Evolutionary conservation across 2,329 filamentous ascomycete genomes (phyloP).

Genomic region (Trichoderma hamatum): DNA sequence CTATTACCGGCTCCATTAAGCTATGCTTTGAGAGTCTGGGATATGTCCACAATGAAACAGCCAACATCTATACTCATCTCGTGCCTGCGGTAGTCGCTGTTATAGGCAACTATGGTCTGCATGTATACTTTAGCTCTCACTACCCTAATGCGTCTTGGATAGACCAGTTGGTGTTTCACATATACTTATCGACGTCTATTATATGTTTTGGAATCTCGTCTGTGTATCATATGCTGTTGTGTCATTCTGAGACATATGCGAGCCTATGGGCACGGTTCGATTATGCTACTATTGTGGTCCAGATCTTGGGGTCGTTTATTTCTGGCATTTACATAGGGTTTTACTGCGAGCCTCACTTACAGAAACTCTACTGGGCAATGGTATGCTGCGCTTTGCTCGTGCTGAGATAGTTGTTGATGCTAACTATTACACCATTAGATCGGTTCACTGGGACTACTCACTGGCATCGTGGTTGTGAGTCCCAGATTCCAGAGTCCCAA

Average conservation of each 20-base stretch:
- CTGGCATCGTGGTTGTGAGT: constrained; percentile 2
- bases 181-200: constrained; percentile 43
- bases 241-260: constrained; percentile 42
- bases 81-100: constrained; percentile 44
- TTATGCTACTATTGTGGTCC: constrained; percentile 43
- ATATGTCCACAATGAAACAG: constrained; percentile 43
- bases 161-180: constrained; percentile 45
- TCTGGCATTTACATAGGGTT: constrained; percentile 47
- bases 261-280: constrained; percentile 45
- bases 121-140: constrained; percentile 33
- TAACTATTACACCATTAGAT: constrained; percentile 28
- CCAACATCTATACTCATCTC: constrained; percentile 44
- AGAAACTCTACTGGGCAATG: background rate
- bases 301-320: constrained; percentile 45
- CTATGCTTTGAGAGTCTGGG: constrained; percentile 45
- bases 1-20: constrained; percentile 42
- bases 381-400: background rate
- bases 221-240: constrained; percentile 45
- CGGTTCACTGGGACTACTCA: background rate
- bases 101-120: constrained; percentile 35
- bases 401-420: background rate
- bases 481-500: constrained; percentile 3
- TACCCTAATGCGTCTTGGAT: constrained; percentile 40
- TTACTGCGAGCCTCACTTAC: constrained; percentile 37
- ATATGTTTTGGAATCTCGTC: constrained; percentile 45